phyloP scores from a whole-genome alignment of 1,284 basidiomycete genomes.

The Marasmius sp. region DNA sequence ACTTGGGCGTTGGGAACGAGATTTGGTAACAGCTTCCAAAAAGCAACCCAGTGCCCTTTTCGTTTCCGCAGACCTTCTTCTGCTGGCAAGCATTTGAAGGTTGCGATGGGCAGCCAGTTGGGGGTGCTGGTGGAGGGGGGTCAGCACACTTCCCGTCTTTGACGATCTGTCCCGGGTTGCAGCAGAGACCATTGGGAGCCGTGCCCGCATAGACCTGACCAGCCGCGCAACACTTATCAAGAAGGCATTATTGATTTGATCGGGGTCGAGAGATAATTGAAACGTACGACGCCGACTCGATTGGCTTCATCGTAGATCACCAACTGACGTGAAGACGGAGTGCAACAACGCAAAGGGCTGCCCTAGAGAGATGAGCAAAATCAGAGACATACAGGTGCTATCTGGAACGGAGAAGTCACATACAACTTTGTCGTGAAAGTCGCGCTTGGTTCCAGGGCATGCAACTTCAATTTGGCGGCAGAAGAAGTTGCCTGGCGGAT shows the following conservation, averaged over 20 bases:
- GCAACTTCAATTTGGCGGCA: not conserved
- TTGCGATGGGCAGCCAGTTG: not conserved
- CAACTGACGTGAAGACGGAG: not conserved
- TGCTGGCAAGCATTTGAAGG: not conserved
- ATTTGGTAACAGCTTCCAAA: constrained; percentile 4
- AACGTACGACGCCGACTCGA: not conserved
- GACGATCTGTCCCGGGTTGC: not conserved
- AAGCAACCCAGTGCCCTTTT: not conserved
- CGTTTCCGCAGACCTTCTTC: not conserved
- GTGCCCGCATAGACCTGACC: not conserved
- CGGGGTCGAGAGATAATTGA: not conserved
- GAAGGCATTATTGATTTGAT: too few species aligned
- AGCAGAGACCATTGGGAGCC: not conserved
- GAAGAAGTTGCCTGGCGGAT: not conserved
- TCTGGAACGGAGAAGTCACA: not conserved
- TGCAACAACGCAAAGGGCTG: not conserved
- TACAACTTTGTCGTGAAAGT: not conserved
- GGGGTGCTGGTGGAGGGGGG: not conserved
- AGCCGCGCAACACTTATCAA: not conserved
- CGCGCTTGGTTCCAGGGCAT: not conserved
- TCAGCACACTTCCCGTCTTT: not conserved
- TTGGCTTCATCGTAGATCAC: not conserved
- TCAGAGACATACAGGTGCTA: not conserved
- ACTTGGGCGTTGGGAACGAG: not conserved
- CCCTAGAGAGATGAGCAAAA: not conserved